Evolutionary conservation across 352 stramenopile species (phyloP).

Genomic region (Phytopythium chamaehyphon): DNA sequence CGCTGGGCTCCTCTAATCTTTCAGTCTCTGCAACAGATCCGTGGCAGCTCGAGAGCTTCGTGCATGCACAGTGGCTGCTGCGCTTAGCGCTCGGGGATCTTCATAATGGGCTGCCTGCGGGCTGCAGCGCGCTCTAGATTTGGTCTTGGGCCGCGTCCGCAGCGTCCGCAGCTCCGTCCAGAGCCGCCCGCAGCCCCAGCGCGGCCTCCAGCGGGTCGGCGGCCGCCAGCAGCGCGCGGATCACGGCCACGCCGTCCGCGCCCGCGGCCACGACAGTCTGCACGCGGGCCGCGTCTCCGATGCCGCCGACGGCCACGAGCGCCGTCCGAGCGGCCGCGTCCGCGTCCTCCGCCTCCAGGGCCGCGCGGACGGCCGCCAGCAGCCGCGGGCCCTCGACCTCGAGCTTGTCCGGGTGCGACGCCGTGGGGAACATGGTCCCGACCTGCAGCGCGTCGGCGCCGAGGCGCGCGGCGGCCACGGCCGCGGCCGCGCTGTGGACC

Average conservation of each 20-base stretch:
- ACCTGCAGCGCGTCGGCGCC: conserved; percentile 47
- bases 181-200: conserved; percentile 1
- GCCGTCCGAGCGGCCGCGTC: not conserved
- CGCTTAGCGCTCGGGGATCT: too few relatives aligned
- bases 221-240: conserved; percentile 30
- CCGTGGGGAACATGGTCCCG: conserved; percentile 51
- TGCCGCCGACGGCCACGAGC: conserved; percentile 41
- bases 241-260: conserved; percentile 37
- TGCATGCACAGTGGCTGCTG: too few relatives aligned
- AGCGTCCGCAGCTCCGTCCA: conserved; percentile 6
- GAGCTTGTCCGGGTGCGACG: conserved; percentile 44
- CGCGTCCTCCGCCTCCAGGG: not conserved
- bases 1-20: too few relatives aligned
- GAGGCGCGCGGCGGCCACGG: conserved; percentile 13
- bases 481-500: conserved; percentile 29
- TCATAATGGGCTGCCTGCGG: too few relatives aligned
- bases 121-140: too few relatives aligned
- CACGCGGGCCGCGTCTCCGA: conserved; percentile 23
- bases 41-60: too few relatives aligned
- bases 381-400: conserved; percentile 34
- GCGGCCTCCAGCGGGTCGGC: conserved; percentile 13
- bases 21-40: too few relatives aligned
- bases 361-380: conserved; percentile 16
- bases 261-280: conserved; percentile 22
- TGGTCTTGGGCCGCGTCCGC: too few relatives aligned